These are phyloP conservation scores for Ormosia emarginata DNA, from an alignment of 306 rosid genomes.

Conservation along the genomic window DNA sequence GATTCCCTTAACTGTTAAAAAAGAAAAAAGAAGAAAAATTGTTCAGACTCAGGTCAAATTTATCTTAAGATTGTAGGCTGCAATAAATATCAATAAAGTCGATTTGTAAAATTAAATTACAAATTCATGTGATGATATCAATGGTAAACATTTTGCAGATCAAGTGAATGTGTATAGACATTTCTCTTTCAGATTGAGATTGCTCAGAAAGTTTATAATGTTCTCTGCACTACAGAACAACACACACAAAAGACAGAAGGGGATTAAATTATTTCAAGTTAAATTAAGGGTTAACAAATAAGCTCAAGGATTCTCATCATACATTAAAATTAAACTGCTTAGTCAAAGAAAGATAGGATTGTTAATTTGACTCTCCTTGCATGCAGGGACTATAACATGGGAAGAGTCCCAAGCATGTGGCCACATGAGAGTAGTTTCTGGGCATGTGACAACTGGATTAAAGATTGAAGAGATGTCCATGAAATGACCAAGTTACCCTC, in stretches of 20 bases:
- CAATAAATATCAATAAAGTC: conserved; percentile 7
- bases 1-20: conserved; percentile 5
- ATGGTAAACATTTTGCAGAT: conserved; percentile 18
- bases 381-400: conserved; percentile 66
- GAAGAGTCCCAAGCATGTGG: conserved; percentile 80
- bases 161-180: conserved; percentile 7
- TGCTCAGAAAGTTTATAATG: background rate
- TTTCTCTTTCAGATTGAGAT: conserved; percentile 9
- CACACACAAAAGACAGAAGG: conserved; percentile 25
- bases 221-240: conserved; percentile 25
- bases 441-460: conserved; percentile 74
- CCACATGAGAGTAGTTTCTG: conserved; percentile 76
- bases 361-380: conserved; percentile 59
- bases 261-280: conserved; percentile 16
- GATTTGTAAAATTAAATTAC: conserved; percentile 1
- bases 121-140: conserved; percentile 22
- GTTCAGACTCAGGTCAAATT: background rate
- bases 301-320: conserved; percentile 32
- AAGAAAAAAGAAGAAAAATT: background rate
- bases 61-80: background rate
- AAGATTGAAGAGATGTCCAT: conserved; percentile 26
- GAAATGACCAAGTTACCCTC: conserved; percentile 52
- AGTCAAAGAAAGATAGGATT: conserved; percentile 56
- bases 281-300: conserved; percentile 23
- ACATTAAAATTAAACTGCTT: conserved; percentile 16